phyloP scores from a whole-genome alignment of 202 grass and related monocot species.

The Alloteropsis angusta region DNA sequence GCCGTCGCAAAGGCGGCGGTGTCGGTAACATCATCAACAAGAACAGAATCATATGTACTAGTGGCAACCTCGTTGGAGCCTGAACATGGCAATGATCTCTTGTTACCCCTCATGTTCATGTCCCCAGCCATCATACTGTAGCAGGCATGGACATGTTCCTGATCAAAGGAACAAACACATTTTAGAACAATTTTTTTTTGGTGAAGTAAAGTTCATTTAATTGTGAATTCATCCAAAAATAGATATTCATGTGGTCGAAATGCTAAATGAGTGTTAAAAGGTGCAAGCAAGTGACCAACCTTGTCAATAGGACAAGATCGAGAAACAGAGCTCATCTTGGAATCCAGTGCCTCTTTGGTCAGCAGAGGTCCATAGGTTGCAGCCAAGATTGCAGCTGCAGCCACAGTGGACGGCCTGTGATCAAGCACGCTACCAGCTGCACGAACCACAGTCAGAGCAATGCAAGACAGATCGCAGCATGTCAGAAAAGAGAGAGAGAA shows the following conservation, averaged over 20 bases:
- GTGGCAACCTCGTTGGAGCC: conserved; percentile 29
- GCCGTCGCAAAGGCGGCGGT: conserved; percentile 28
- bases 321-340: conserved; percentile 48
- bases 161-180: conserved; percentile 23
- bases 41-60: conserved; percentile 55
- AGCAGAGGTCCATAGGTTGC: conserved; percentile 47
- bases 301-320: conserved; percentile 51
- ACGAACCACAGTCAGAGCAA: conserved; percentile 23
- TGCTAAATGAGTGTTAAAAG: not conserved
- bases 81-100: conserved; percentile 47
- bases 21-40: conserved; percentile 42
- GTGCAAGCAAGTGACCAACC: conserved; percentile 18
- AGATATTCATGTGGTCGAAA: not conserved
- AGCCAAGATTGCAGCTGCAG: conserved; percentile 77
- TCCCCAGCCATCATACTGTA: conserved; percentile 59
- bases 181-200: too few relatives aligned
- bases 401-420: conserved; percentile 68
- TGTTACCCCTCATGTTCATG: conserved; percentile 38
- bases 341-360: conserved; percentile 53
- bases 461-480: not conserved
- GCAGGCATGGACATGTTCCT: conserved; percentile 73
- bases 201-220: not conserved
- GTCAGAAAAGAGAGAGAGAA: not conserved
- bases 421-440: conserved; percentile 63
- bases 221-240: not conserved